Conservation (phyloP, 805 yeast species). For the Monosporozyma aerobia region DNA sequence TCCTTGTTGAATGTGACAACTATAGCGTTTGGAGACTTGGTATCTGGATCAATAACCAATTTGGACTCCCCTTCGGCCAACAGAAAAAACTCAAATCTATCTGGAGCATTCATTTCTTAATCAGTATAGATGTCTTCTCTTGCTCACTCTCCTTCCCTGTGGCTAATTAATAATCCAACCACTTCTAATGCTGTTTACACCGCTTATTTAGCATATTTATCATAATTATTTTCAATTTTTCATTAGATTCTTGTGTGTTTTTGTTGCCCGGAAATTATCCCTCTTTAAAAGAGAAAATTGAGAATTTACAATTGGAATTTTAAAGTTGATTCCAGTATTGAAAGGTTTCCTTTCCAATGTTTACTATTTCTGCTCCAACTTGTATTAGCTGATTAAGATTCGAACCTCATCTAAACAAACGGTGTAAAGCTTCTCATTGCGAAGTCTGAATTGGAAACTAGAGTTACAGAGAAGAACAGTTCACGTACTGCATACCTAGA, state of each 20-base stretch:
- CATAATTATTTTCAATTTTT: neutral
- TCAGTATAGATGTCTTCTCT: neutral
- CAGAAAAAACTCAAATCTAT: slow-evolving; percentile 91
- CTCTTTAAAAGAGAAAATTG: neutral
- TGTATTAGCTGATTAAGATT: neutral
- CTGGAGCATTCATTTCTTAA: slow-evolving; percentile 87
- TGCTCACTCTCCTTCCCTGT: neutral
- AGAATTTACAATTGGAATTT: neutral
- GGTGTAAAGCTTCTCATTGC: neutral
- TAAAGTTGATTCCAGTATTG: neutral
- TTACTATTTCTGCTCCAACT: neutral
- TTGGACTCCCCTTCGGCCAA: slow-evolving; percentile 97
- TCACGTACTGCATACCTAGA: neutral
- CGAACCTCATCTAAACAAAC: neutral
- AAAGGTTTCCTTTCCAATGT: neutral
- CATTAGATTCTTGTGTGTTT: neutral
- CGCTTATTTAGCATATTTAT: neutral
- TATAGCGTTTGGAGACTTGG: slow-evolving; percentile 91
- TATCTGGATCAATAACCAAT: slow-evolving; percentile 85
- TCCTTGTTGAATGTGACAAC: slow-evolving; percentile 90
- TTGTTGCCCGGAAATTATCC: neutral
- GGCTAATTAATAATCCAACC: neutral
- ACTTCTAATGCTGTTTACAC: neutral
- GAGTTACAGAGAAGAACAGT: neutral
- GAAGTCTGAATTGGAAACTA: neutral